Evolutionary conservation across 2,329 filamentous ascomycete species (phyloP).

Genomic region (Cercospora zeina): DNA sequence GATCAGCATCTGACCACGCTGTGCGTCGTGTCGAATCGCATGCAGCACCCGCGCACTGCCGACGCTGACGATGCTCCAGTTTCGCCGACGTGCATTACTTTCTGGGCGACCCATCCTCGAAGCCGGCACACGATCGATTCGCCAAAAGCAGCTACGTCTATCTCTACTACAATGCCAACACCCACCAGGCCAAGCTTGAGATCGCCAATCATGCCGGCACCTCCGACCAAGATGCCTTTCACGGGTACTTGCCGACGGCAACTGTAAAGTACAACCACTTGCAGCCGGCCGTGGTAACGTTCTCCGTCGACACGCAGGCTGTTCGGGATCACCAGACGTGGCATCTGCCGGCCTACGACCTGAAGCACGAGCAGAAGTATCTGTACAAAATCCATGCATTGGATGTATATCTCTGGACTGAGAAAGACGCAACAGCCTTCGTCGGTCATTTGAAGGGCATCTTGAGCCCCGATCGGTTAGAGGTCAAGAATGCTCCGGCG

Average conservation of each 20-base stretch:
- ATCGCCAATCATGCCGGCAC: constrained; percentile 73
- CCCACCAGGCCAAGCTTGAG: constrained; percentile 69
- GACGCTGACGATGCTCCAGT: constrained; percentile 46
- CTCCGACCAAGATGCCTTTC: constrained; percentile 76
- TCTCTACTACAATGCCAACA: constrained; percentile 70
- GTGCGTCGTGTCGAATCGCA: constrained; percentile 38
- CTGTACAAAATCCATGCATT: constrained; percentile 74
- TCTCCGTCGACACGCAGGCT: constrained; percentile 59
- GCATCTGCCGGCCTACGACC: constrained; percentile 73
- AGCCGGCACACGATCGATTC: constrained; percentile 76
- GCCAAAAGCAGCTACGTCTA: constrained; percentile 79
- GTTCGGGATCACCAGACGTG: constrained; percentile 58
- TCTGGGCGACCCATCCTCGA: constrained; percentile 66
- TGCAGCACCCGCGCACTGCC: neutral
- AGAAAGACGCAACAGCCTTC: constrained; percentile 69
- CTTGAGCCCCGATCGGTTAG: constrained; percentile 61
- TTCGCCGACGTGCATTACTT: constrained; percentile 80
- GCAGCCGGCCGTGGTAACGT: constrained; percentile 68
- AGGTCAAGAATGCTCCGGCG: constrained; percentile 66
- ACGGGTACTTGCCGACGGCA: constrained; percentile 61
- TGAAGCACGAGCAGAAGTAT: constrained; percentile 72
- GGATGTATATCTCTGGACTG: constrained; percentile 79
- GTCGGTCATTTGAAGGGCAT: constrained; percentile 67
- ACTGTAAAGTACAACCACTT: constrained; percentile 70
- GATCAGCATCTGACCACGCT: constrained; percentile 52